These are phyloP conservation scores for Fusarium algeriense DNA, from an alignment of 2,329 filamentous ascomycete species.

Conservation along the genomic window DNA sequence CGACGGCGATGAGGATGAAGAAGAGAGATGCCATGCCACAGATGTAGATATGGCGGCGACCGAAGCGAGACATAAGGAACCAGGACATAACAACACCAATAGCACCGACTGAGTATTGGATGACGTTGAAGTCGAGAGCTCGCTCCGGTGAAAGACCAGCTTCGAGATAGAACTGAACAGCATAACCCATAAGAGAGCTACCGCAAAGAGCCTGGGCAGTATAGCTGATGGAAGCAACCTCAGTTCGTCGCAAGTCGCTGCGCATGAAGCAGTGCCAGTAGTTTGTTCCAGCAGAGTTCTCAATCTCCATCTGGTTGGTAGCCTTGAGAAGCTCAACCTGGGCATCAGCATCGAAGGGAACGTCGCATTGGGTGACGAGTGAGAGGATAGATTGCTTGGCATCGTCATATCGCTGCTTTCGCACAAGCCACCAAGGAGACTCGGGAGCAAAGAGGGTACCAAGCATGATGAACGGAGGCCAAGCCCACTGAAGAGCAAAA, in stretches of 20 bases:
- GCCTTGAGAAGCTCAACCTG: slow-evolving; percentile 62
- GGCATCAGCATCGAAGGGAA: slow-evolving; percentile 41
- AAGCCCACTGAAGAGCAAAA: slow-evolving; percentile 61
- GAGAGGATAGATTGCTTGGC: slow-evolving; percentile 51
- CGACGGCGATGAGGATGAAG: slow-evolving; percentile 10
- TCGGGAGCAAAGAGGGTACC: slow-evolving; percentile 62
- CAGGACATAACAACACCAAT: slow-evolving; percentile 14
- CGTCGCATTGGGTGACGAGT: slow-evolving; percentile 3
- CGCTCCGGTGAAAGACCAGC: slow-evolving; percentile 12
- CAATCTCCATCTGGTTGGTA: slow-evolving; percentile 23
- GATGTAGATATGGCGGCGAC: slow-evolving; percentile 17
- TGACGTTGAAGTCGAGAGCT: slow-evolving; percentile 20
- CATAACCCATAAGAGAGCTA: slow-evolving; percentile 22
- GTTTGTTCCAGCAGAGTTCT: slow-evolving; percentile 27
- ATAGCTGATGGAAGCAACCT: slow-evolving; percentile 15
- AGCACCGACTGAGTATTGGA: slow-evolving; percentile 19
- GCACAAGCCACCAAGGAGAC: slow-evolving; percentile 63
- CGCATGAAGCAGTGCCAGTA: slow-evolving; percentile 32
- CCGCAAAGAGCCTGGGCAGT: slow-evolving; percentile 19
- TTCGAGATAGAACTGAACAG: slow-evolving; percentile 18
- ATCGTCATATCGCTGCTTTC: slow-evolving; percentile 54
- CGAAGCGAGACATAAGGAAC: slow-evolving; percentile 24
- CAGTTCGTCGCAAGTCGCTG: slow-evolving; percentile 19
- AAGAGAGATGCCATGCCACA: slow-evolving; percentile 5
- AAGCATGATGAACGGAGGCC: slow-evolving; percentile 59